Percentiles rank a stretch among this genome's conserved stretches.
These are phyloP conservation scores for Metschnikowia koreensis DNA, from an alignment of 805 yeast genomes.

Conservation along the genomic window DNA sequence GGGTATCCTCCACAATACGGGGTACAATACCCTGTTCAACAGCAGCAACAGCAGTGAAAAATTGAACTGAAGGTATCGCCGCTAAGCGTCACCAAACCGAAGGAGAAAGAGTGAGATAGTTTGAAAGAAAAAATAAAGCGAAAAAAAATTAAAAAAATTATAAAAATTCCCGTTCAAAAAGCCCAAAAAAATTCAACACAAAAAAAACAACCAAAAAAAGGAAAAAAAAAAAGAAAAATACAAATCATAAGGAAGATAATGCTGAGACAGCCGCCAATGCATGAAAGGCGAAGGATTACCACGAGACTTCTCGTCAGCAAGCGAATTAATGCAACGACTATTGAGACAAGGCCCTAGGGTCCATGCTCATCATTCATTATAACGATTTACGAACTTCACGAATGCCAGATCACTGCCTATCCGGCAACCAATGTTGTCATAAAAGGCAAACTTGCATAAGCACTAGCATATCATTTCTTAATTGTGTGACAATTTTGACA, in stretches of 20 bases:
- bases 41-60: slow-evolving; percentile 23
- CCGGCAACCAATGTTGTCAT: slow-evolving; percentile 3
- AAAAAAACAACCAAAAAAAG: slow-evolving; percentile 5
- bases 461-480: slow-evolving; percentile 1
- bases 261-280: slow-evolving; percentile 1
- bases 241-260: neutral
- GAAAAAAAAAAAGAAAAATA: slow-evolving; percentile 3
- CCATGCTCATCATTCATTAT: neutral
- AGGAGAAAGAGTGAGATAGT: neutral
- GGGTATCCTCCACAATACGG: slow-evolving; percentile 27
- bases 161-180: neutral
- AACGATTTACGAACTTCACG: slow-evolving; percentile 8
- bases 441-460: slow-evolving; percentile 5
- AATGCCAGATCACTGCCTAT: slow-evolving; percentile 1
- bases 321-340: slow-evolving; percentile 3
- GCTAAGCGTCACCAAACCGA: too few relatives aligned
- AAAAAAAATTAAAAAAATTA: slow-evolving; percentile 2
- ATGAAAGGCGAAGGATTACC: neutral
- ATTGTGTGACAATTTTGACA: neutral
- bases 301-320: slow-evolving; percentile 2
- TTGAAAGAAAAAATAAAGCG: neutral
- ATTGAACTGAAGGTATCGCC: neutral
- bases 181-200: neutral
- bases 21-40: slow-evolving; percentile 24
- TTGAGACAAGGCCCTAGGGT: neutral